Base-by-base conservation (phyloP, 805 yeast species). In the Candida maesae region DNA sequence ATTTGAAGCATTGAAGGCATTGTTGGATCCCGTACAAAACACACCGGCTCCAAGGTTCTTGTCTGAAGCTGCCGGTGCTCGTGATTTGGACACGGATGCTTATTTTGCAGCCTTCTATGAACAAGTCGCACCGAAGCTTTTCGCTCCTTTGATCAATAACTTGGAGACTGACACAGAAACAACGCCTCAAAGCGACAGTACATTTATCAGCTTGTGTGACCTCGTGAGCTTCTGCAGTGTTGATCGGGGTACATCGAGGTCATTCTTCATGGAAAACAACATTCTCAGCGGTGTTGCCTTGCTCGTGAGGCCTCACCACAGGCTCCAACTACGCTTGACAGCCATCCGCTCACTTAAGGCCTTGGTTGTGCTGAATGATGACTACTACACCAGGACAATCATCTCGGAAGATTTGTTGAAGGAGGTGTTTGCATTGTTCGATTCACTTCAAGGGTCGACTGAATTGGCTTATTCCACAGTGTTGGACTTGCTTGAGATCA, bases 401-500 rank as follows among this genome's bases (percentile, higher is more conserved):
- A 68, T 84, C 14, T 67, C 76, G 13, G 66, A 78, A 41, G 71
- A 78, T 35, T 57, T 81, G 5, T 66, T 81, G 39, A 67, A 63
- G 4, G 64, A 68, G 16, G 67, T 81, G 25, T 70, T 85, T 42
- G 55, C 59, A 1, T 65, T 78, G 36, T 67, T 84, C 46, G 61
- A 66, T 17, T 71, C 66, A 12, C 73, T 77, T 9, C 65, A 71
- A 6, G 61, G 67, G 23, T 61, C 63, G 28, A 79, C 84, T 56
- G 84, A 81, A 55, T 63, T 89, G 44, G 72, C 84, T 3, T 84
- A 79, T 53, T 88, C 96, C 0, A 74, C 90, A 6, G 74, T 91
- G 47, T 66, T 88, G 34, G 89, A 84, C 56, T 66, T 90, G 17
- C 64, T 81, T 25, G 83, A 77, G 50, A 66, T 71, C 16, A 53